These are phyloP conservation scores for Sequoia sempervirens DNA, from an alignment of 75 land plant species.

Conservation along the genomic window DNA sequence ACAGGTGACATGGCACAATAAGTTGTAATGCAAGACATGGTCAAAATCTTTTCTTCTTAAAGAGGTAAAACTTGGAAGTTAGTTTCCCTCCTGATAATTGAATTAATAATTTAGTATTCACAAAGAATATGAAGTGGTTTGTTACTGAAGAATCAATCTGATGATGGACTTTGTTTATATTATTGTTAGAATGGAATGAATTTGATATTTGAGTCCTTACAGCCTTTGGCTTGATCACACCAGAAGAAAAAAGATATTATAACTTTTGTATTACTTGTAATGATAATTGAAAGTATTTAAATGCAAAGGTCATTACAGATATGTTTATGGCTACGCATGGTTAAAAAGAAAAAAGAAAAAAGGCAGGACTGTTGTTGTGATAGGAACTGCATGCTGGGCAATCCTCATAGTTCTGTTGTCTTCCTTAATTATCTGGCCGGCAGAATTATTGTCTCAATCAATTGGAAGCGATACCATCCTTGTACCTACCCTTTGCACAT, in stretches of 20 bases:
- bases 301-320: not conserved
- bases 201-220: not conserved
- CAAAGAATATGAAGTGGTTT: not conserved
- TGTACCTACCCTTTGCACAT: slow-evolving; percentile 88
- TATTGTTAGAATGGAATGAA: not conserved
- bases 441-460: slow-evolving; percentile 86
- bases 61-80: not conserved
- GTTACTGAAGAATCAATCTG: not conserved
- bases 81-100: not conserved
- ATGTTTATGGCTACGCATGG: not conserved
- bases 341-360: not conserved
- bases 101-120: not conserved
- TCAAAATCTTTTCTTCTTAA: not conserved
- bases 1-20: not conserved
- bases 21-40: not conserved
- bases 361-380: not conserved
- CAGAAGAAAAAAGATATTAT: not conserved
- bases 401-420: not conserved
- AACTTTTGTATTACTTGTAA: not conserved
- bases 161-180: not conserved
- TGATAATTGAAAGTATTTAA: not conserved
- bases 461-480: slow-evolving; percentile 76
- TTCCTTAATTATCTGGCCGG: not conserved
- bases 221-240: not conserved
- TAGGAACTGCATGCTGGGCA: not conserved